These are phyloP conservation scores for Hibiscus tridactylites DNA, from an alignment of 345 rosid genomes.

Conservation along the genomic window DNA sequence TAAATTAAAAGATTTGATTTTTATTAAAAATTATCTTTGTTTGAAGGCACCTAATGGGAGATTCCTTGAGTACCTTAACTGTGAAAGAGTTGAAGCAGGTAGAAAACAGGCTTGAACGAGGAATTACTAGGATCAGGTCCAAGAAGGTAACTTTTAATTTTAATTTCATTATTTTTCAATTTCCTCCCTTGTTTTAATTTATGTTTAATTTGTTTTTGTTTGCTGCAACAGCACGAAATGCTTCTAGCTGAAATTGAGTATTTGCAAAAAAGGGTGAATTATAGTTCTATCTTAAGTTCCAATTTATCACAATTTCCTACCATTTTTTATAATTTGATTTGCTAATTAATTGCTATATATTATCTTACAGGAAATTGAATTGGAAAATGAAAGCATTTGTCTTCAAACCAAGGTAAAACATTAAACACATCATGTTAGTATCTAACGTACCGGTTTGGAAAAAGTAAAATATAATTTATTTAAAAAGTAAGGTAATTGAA, in stretches of 20 bases:
- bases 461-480: no score
- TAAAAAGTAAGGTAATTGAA: no score
- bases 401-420: slow-evolving; percentile 65
- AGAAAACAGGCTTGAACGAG: slow-evolving; percentile 92
- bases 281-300: neutral
- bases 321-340: neutral
- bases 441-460: neutral
- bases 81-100: slow-evolving; percentile 94
- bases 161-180: neutral
- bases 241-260: slow-evolving; percentile 89
- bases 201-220: neutral
- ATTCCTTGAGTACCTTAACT: slow-evolving; percentile 62
- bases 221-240: slow-evolving; percentile 71
- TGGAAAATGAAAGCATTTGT: slow-evolving; percentile 77
- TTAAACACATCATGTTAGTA: neutral
- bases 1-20: neutral
- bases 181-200: neutral
- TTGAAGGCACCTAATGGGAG: slow-evolving; percentile 60
- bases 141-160: slow-evolving; percentile 59
- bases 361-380: slow-evolving; percentile 60
- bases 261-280: slow-evolving; percentile 72
- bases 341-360: neutral
- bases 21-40: neutral
- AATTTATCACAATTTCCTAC: neutral
- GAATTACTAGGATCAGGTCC: slow-evolving; percentile 83